Base-by-base conservation (phyloP, 1,139 yeast species). In the Yamadazyma trypodendri region DNA sequence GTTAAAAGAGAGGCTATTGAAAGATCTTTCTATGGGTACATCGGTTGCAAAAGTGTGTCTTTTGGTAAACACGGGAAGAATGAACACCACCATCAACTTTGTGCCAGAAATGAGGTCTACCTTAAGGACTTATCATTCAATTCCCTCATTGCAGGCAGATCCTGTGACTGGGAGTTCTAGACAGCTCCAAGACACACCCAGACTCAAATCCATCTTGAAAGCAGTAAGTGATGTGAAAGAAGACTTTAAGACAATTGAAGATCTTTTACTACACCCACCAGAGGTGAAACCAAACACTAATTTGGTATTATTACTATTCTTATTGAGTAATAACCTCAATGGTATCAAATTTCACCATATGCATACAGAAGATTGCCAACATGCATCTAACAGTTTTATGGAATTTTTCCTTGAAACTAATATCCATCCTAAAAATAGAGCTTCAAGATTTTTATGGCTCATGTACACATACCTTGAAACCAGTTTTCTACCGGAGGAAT, bases 51-150 rank as follows among this genome's bases (percentile, higher is more conserved):
- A 87, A 72, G 83, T 88, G 22, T 87, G 96, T 48, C 63, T 92
- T 31, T 69, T 92, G 45, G 97, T 92, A 20, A 92, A 92, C 56
- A 81, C 89, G 32, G 97, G 97, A 4, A 71, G 97, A 46, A 81
- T 92, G 81, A 92, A 92, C 63, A 92, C 98, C 2, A 92, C 97
- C 4, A 82, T 92, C 37, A 90, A 90, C 60, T 92, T 90, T 56
- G 95, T 88, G 39, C 89, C 95, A n/a, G 97, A 89, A 56, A 90
- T 90, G 97, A 83, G 89, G 48, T 88, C 96, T 0, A 92, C 90
- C 45, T 70, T 90, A 49, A 72, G 97, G 51, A 90, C 97, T 0
- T 92, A 85, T 56, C 97, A 90, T 60, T 85, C 96, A 11, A 87
- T 92, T 27, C 98, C 98, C 1, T 80, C 90, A 6, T 68, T 92